These are phyloP conservation scores for Trichoderma reesei DNA, from an alignment of 495 filamentous ascomycete species.

Conservation along the genomic window DNA sequence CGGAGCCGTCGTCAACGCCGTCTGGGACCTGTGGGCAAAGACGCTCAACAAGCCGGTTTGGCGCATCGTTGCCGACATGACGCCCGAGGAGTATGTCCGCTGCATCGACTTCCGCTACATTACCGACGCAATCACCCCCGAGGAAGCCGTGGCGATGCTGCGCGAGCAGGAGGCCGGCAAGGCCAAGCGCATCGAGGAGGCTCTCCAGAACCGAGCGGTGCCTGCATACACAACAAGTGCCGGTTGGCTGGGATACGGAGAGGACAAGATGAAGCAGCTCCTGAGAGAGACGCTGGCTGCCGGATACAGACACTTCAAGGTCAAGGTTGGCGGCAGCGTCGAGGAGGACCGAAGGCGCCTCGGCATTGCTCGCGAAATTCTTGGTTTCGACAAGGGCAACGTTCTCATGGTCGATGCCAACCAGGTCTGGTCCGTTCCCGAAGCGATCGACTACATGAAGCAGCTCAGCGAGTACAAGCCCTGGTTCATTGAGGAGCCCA, in stretches of 20 bases:
- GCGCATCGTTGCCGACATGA: conserved; percentile 83
- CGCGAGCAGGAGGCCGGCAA: conserved; percentile 53
- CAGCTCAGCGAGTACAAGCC: conserved; percentile 75
- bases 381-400: conserved; percentile 80
- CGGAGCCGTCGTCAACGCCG: conserved; percentile 80
- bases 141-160: conserved; percentile 69
- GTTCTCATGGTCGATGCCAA: conserved; percentile 94
- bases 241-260: conserved; percentile 88
- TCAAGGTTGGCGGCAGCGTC: conserved; percentile 72
- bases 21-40: conserved; percentile 96
- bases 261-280: conserved; percentile 70
- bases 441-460: conserved; percentile 83
- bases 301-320: conserved; percentile 84
- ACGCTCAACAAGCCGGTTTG: conserved; percentile 77
- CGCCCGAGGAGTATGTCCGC: conserved; percentile 70
- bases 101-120: conserved; percentile 94
- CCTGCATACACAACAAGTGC: conserved; percentile 88
- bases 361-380: conserved; percentile 65
- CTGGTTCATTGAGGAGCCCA: conserved; percentile 98
- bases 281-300: conserved; percentile 60
- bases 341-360: conserved; percentile 62
- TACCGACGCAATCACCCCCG: conserved; percentile 81
- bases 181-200: conserved; percentile 56
- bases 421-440: conserved; percentile 87
- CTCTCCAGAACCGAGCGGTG: conserved; percentile 59